Percentiles rank a stretch among this genome's conserved stretches.
phyloP scores from a whole-genome alignment of 345 rosid species.

The Aquilaria sinensis region DNA sequence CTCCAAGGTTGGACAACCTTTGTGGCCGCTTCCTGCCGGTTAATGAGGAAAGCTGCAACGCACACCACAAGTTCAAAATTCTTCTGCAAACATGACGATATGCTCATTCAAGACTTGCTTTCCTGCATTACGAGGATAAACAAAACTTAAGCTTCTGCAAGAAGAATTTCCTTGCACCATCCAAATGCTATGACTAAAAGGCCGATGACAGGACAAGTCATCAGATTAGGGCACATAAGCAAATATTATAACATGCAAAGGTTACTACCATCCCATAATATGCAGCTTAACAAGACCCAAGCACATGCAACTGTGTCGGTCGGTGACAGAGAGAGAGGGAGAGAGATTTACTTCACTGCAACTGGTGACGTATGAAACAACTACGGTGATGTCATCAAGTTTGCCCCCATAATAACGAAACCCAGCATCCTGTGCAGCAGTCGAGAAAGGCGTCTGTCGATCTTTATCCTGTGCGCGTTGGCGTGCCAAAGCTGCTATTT shows the following conservation, averaged over 20 bases:
- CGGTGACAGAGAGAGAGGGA: constrained; percentile 4
- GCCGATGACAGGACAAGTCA: too few species aligned
- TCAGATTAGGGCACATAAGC: neutral
- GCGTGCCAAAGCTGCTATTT: constrained; percentile 94
- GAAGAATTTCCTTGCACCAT: neutral
- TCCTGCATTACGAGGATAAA: constrained; percentile 19
- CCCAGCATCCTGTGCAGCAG: constrained; percentile 98
- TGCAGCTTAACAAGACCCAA: neutral
- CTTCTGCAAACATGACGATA: neutral
- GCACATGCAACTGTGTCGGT: neutral
- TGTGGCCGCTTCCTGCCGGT: constrained; percentile 1
- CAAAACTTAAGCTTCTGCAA: constrained; percentile 1
- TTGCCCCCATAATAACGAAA: constrained; percentile 98
- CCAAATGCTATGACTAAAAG: too few species aligned
- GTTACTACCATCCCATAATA: neutral
- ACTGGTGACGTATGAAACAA: constrained; percentile 70
- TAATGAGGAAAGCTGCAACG: neutral
- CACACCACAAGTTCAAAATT: constrained; percentile 4
- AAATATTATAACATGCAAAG: neutral
- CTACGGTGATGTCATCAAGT: constrained; percentile 97
- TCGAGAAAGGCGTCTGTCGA: constrained; percentile 96
- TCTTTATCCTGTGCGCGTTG: constrained; percentile 90
- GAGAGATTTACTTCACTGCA: constrained; percentile 31
- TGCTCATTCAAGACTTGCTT: constrained; percentile 13
- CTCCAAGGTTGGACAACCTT: constrained; percentile 1